phyloP scores from a whole-genome alignment of 1,284 basidiomycete species.

The Blastosporella zonata region DNA sequence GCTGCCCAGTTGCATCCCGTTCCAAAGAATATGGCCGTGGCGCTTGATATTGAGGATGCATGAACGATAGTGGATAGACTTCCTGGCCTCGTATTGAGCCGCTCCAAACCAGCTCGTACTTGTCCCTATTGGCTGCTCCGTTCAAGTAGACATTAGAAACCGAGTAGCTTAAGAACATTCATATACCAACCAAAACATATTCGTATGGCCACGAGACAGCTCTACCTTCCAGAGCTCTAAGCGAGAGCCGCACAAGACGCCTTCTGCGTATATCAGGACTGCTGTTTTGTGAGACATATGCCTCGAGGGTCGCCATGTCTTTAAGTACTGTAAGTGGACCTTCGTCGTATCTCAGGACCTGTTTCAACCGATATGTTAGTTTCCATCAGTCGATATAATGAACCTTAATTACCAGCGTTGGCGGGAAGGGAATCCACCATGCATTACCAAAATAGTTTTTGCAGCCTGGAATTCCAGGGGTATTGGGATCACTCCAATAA shows the following conservation, averaged over 20 bases:
- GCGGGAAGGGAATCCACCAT: conserved; percentile 80
- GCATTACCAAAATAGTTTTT: conserved; percentile 67
- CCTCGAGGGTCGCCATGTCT: conserved; percentile 50
- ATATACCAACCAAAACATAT: conserved; percentile 49
- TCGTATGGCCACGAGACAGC: conserved; percentile 66
- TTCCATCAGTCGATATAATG: not conserved
- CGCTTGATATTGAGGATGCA: conserved; percentile 57
- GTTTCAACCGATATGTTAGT: not conserved
- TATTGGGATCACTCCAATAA: conserved; percentile 54
- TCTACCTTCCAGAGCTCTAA: conserved; percentile 70
- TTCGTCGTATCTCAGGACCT: conserved; percentile 76
- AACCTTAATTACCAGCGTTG: conserved; percentile 49
- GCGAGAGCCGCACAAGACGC: conserved; percentile 61
- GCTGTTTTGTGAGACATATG: conserved; percentile 66
- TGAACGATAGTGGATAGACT: conserved; percentile 45
- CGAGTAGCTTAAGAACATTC: conserved; percentile 1
- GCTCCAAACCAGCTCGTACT: conserved; percentile 11
- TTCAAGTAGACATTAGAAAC: not conserved
- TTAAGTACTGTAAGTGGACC: conserved; percentile 50
- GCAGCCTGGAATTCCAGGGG: conserved; percentile 31
- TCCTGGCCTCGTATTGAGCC: conserved; percentile 45
- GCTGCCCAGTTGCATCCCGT: conserved; percentile 60
- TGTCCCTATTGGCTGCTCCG: conserved; percentile 16
- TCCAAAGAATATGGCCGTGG: conserved; percentile 55
- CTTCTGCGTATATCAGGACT: conserved; percentile 46